Evolutionary conservation across 805 yeast genomes (phyloP).

Genomic region (Teunomyces gatunensis): DNA sequence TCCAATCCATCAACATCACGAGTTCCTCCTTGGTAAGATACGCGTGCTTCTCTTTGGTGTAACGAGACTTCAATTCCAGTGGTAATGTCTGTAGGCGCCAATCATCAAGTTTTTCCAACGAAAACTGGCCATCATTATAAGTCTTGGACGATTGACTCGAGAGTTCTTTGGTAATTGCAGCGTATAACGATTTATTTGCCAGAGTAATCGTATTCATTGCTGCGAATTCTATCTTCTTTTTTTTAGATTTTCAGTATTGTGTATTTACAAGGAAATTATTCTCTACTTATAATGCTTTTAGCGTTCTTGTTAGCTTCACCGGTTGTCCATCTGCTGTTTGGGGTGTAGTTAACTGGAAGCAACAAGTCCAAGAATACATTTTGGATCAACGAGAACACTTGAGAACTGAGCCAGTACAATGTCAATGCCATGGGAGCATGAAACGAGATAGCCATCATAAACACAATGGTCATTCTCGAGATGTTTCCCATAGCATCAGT

Average conservation of each 20-base stretch:
- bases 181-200: constrained; percentile 25
- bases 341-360: constrained; percentile 57
- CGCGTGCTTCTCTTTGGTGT: constrained; percentile 14
- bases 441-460: constrained; percentile 78
- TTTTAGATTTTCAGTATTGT: too few species aligned
- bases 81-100: constrained; percentile 39
- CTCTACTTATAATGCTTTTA: constrained; percentile 6
- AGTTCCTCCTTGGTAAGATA: constrained; percentile 41
- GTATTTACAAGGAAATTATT: neutral
- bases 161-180: constrained; percentile 23
- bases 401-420: constrained; percentile 90
- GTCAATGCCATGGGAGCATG: constrained; percentile 84
- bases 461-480: constrained; percentile 71
- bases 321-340: constrained; percentile 34
- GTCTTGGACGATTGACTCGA: constrained; percentile 23
- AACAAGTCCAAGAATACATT: constrained; percentile 65
- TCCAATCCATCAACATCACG: constrained; percentile 47
- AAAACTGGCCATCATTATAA: constrained; percentile 21
- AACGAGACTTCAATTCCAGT: constrained; percentile 18
- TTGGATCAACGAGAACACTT: constrained; percentile 70
- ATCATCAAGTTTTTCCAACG: constrained; percentile 34
- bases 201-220: neutral
- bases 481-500: constrained; percentile 65
- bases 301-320: constrained; percentile 9
- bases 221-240: neutral